Evolutionary conservation across 2,329 filamentous ascomycete species (phyloP), one percentile per base, ranked within the genome.

Genomic region (Cladosporium sp.): DNA sequence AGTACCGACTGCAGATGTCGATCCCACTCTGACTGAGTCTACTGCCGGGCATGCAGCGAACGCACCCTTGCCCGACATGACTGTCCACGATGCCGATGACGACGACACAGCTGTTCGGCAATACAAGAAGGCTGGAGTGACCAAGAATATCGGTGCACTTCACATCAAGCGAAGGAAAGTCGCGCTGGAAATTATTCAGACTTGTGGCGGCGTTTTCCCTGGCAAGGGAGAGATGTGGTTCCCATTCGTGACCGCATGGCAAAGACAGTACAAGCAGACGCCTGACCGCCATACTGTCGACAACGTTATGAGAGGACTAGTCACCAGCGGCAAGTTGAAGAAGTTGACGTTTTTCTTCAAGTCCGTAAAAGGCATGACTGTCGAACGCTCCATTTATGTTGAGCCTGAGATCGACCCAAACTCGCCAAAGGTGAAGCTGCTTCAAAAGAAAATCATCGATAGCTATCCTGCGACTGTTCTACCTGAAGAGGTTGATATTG

Each of bases 161-260:
- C 63, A 51, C 56, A 59, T 80, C 54, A 74, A 81, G 46, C 79
- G 84, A 32, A 79, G 77, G 61, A 81, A 80, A 21, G 83, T 88
- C 32, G 76, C 88, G 3, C 74, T 85, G 71, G 80, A 86, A 28
- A 82, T 88, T 46, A 71, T 88, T 14, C 77, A 84, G 53, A 79
- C 80, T 58, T 83, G 83, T 63, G 79, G 80, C 54, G 87, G 87
- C 8, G 82, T 84, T 2, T 87, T 84, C 62, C 85, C 86, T 2
- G 79, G 83, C 43, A 81, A 84, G 26, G 78, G 78, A 53, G 85
- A 87, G 68, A 79, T 88, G n/a, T 82, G 80, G 74, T 79, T 82
- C 67, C 82, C 86, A 10, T 87, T 86, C 68, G 76, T 79, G 16
- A 81, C 81, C 2, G 76, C 81, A 18, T 89, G 86, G 85, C 76